Conservation (phyloP, 2,329 filamentous ascomycete species). For the Colletotrichum gloeosporioides region DNA sequence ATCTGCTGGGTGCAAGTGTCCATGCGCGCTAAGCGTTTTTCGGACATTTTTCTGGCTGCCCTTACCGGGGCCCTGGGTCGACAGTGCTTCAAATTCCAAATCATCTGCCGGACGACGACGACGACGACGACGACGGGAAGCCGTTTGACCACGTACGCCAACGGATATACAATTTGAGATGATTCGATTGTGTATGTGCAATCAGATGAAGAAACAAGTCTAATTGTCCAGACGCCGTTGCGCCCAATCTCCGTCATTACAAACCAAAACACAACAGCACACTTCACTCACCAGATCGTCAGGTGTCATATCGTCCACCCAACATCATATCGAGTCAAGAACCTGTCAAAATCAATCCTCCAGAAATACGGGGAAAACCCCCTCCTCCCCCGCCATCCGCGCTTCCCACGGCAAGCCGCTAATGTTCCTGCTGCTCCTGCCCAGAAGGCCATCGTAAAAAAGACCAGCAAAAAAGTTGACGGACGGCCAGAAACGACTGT, state of each 20-base stretch:
- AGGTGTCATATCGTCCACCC: neutral
- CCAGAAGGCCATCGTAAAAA: neutral
- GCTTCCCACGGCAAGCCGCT: neutral
- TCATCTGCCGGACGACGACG: neutral
- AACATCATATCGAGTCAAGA: neutral
- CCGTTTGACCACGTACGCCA: neutral
- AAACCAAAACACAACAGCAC: neutral
- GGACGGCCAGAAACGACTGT: neutral
- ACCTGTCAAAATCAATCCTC: neutral
- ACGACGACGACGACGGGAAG: neutral
- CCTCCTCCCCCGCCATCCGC: neutral
- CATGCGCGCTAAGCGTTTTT: neutral
- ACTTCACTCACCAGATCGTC: neutral
- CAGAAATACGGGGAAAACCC: neutral
- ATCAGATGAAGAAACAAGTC: neutral
- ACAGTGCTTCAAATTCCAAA: constrained; percentile 5
- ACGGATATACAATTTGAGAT: neutral
- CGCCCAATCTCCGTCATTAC: neutral
- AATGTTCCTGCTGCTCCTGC: neutral
- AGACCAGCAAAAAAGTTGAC: neutral
- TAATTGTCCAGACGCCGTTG: neutral
- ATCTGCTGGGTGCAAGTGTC: neutral
- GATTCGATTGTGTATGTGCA: neutral
- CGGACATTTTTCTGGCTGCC: neutral
- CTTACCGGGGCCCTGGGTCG: neutral